Evolutionary conservation across 192 early-diverging fungal genomes (phyloP), one percentile per base, ranked within the genome.

Genomic region (Umbelopsis vinacea): DNA sequence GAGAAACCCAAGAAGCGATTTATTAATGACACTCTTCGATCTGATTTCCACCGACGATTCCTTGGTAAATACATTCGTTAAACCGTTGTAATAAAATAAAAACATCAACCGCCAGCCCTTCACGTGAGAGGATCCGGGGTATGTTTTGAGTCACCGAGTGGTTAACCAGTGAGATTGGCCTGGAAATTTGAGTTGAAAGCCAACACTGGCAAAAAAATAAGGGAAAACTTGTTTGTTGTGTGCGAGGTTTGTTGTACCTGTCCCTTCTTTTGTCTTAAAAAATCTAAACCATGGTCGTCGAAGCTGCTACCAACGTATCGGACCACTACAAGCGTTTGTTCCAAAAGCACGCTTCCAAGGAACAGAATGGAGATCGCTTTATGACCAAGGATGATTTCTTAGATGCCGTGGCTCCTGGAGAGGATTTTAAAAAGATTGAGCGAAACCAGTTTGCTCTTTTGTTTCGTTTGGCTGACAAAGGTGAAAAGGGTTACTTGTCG

Each of bases 1-100:
- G 94, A 93, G 21, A 92, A 91, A 68, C 89, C 94, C 38, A 92
- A 95, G 77, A 97, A 97, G 81, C 85, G 97, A 57, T 99, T 98
- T 82, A 89, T 98, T 75, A 99, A 99, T 78, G 97, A 99, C 82
- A 91, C 97, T 83, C 81, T 98, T 54, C 89, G 97, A 45, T 94
- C 91, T 10, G 97, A 98, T 79, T 99, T 97, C 79, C 97, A 99
- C 77, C 84, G 93, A 74, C 94, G 95, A 81, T 99, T 99, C 80
- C 94, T 99, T 92, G 82, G 84, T 38, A 96, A 97, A 85, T 94
- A 92, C 78, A 89, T 93, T 26, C 89, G 90, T 60, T 95, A 85
- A 89, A 57, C 33, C 11, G 52, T 26, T 24, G 50, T 53, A 53
- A 63, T 37, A 38, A 29, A 23, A n/a, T 6, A 38, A 29, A 23